Conservation (phyloP, 345 rosid species). For the Eucalyptus microcorys region DNA sequence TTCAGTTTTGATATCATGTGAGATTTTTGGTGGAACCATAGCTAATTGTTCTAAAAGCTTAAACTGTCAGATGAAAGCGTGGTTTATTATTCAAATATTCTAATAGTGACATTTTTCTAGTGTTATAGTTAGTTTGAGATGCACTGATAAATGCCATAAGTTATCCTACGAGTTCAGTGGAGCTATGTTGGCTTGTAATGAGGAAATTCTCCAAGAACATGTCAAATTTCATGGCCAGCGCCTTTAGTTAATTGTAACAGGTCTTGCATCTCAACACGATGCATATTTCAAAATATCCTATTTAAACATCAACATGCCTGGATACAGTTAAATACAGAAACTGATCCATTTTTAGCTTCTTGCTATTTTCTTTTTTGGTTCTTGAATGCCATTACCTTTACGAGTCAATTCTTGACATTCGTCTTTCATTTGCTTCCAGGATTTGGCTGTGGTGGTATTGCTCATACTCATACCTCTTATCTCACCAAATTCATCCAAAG, state of each 20-base stretch:
- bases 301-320: background rate
- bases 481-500: slow-evolving; percentile 96
- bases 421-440: slow-evolving; percentile 31
- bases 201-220: background rate
- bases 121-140: background rate
- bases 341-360: background rate
- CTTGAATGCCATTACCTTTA: background rate
- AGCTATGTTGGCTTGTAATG: background rate
- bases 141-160: background rate
- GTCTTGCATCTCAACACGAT: background rate
- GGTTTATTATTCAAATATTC: too few relatives aligned
- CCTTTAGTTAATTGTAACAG: background rate
- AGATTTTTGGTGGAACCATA: too few relatives aligned
- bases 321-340: background rate
- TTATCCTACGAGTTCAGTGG: background rate
- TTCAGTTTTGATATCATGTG: too few relatives aligned
- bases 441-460: slow-evolving; percentile 95
- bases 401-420: background rate
- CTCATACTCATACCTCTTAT: slow-evolving; percentile 97
- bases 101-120: background rate
- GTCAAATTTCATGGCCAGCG: background rate
- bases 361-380: background rate
- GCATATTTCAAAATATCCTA: background rate
- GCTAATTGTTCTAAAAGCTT: too few relatives aligned
- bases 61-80: too few relatives aligned